phyloP scores from a whole-genome alignment of 108 stramenopile genomes.

The Pelagomonas calceolata region DNA sequence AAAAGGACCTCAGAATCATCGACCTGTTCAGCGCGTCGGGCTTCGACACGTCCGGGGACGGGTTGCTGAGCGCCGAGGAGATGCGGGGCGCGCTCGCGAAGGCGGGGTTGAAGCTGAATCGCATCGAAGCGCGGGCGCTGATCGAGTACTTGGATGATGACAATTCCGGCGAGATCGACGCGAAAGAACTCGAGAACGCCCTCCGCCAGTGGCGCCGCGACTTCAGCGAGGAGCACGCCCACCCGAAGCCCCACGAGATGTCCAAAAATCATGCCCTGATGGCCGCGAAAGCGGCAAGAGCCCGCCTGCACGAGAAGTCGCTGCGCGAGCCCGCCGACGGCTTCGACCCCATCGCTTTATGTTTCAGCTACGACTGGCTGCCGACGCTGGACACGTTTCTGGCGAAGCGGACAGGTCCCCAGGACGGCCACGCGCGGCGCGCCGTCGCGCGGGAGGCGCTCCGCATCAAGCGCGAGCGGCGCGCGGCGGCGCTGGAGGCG shows the following conservation, averaged over 20 bases:
- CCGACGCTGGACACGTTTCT: neutral
- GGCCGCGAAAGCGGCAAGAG: neutral
- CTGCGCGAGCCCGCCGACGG: neutral
- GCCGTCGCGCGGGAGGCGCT: no score
- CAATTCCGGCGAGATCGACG: neutral
- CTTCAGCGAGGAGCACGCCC: neutral
- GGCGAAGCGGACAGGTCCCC: neutral
- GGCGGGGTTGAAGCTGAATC: neutral
- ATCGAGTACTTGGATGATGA: neutral
- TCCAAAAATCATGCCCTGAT: no score
- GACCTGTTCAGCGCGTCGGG: neutral
- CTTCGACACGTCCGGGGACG: neutral
- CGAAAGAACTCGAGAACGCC: neutral
- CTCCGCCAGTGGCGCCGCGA: neutral
- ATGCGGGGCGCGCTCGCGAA: neutral
- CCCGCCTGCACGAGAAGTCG: neutral
- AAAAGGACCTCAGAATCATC: neutral
- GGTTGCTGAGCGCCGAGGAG: neutral
- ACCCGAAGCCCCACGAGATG: neutral
- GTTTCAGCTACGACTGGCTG: neutral
- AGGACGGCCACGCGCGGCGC: neutral
- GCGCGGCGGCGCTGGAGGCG: no score
- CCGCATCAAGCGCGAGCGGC: no score
- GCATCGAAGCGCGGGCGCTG: neutral
- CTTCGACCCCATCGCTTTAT: neutral